These are phyloP conservation scores for Epichloe coenophiala DNA, from an alignment of 2,329 filamentous ascomycete genomes.

Conservation along the genomic window DNA sequence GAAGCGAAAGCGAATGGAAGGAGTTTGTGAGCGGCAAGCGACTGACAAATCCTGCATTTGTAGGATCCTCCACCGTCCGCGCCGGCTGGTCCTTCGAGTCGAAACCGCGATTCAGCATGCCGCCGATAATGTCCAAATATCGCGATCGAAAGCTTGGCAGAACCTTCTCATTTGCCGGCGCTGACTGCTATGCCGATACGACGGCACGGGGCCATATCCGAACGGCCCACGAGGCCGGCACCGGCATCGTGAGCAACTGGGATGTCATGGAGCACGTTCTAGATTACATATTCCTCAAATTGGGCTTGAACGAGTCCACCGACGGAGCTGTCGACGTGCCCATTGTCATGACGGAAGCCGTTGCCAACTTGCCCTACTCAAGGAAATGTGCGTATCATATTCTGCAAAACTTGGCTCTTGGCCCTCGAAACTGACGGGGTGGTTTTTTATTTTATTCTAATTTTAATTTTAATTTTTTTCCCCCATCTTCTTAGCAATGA, in stretches of 20 bases:
- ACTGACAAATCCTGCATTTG: neutral
- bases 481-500: constrained; percentile 56
- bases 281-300: constrained; percentile 88
- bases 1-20: neutral
- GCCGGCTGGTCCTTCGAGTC: constrained; percentile 93
- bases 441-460: too few relatives aligned
- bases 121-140: constrained; percentile 89
- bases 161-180: constrained; percentile 83
- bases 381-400: constrained; percentile 55
- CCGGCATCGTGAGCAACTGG: constrained; percentile 91
- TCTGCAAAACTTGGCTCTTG: neutral
- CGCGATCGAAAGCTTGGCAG: constrained; percentile 86
- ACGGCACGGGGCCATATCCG: constrained; percentile 83
- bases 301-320: constrained; percentile 61
- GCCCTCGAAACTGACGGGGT: constrained; percentile 9
- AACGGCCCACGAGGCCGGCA: constrained; percentile 81
- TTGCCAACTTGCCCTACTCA: constrained; percentile 82
- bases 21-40: neutral
- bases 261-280: constrained; percentile 91
- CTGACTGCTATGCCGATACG: constrained; percentile 88
- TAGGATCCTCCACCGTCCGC: constrained; percentile 77
- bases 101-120: constrained; percentile 64
- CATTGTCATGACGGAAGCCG: constrained; percentile 88
- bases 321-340: constrained; percentile 70
- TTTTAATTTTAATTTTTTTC: neutral